Evolutionary conservation across 495 filamentous ascomycete species (phyloP), one percentile per base, ranked within the genome.

Genomic region (Aspergillus funiculosus): DNA sequence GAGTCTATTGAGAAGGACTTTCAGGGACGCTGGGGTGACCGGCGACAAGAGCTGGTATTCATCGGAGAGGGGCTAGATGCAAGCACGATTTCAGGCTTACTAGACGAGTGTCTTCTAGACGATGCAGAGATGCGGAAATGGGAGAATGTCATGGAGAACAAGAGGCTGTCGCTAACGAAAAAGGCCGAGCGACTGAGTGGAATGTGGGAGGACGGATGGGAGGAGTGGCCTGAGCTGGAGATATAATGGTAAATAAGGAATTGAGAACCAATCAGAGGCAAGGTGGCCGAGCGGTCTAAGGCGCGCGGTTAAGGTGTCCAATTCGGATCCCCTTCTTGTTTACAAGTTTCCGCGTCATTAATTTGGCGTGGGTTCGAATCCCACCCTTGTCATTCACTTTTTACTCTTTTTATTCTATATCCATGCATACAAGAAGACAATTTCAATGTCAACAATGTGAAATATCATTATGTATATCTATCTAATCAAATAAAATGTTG

Each of bases 21-120:
- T 30, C 50, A 63, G 27, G 76, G 73, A 0, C 60, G 61, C 29
- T 80, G 77, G 75, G 77, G 75, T 13, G 78, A 81, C 58, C 63
- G 77, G 11, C 67, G 76, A 7, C 78, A 81, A 55, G 78, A 81
- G 51, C 46, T 80, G 11, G 78, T 81, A 37, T 78, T 80, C 32
- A 80, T 80, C 38, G 77, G 77, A 0, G 72, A 77, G 38, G 66
- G 71, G 5, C 62, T 81, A 28, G 76, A 76, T 44, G 31, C 56
- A 7, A 51, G 43, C 10, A 57, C 57, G 8, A 62, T 81, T 5
- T 64, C 63, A 6, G 44, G 56, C 26, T 42, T 69, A 21, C 48
- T 81, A 8, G 68, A 81, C 56, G 57, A 61, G 9, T 79, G 77
- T 54, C 56, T 80, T 20, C 50, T 80, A 11, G 53, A 64, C 41